A percentile compares a stretch with the other conserved stretches of the same genome.
Conservation (phyloP, 73 alveolate species). For the Breviolum minutum region DNA sequence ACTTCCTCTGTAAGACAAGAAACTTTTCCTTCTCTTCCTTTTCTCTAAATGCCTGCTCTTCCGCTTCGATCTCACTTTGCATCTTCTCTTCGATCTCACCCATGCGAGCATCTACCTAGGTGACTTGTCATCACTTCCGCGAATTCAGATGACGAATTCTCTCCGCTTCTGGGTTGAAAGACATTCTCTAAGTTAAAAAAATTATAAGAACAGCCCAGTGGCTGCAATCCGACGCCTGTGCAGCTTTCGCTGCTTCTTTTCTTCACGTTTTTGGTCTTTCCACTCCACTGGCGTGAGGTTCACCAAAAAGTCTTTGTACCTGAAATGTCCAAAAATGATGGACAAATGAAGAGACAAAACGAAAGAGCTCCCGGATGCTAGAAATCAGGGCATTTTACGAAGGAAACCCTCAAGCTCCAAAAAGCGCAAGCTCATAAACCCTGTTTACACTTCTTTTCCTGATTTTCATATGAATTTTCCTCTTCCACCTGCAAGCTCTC, state of each 20-base stretch:
- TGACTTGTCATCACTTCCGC: neutral
- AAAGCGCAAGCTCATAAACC: too few relatives aligned
- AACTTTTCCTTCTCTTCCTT: slow-evolving; percentile 90
- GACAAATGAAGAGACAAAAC: neutral
- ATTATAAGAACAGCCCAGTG: neutral
- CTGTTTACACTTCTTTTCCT: too few relatives aligned
- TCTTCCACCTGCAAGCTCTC: too few relatives aligned
- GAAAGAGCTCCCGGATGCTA: neutral
- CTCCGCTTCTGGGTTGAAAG: neutral
- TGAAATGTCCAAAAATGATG: neutral
- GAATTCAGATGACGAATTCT: neutral
- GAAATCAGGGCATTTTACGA: neutral
- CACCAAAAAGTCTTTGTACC: slow-evolving; percentile 92
- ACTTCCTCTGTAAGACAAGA: neutral
- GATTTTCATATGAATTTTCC: too few relatives aligned
- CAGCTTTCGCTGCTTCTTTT: slow-evolving; percentile 87
- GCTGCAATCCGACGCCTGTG: slow-evolving; percentile 92
- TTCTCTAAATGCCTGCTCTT: slow-evolving; percentile 71
- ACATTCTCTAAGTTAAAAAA: neutral
- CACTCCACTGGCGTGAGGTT: slow-evolving; percentile 91
- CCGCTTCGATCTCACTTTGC: slow-evolving; percentile 85
- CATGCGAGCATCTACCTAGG: slow-evolving; percentile 85
- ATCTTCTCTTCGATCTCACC: slow-evolving; percentile 61
- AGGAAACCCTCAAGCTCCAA: neutral
- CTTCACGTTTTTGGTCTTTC: slow-evolving; percentile 92